Percentiles rank a stretch among this genome's conserved stretches.
Evolutionary conservation across 768 basidiomycete species (phyloP).

Genomic region (Tephrocybe sp.): DNA sequence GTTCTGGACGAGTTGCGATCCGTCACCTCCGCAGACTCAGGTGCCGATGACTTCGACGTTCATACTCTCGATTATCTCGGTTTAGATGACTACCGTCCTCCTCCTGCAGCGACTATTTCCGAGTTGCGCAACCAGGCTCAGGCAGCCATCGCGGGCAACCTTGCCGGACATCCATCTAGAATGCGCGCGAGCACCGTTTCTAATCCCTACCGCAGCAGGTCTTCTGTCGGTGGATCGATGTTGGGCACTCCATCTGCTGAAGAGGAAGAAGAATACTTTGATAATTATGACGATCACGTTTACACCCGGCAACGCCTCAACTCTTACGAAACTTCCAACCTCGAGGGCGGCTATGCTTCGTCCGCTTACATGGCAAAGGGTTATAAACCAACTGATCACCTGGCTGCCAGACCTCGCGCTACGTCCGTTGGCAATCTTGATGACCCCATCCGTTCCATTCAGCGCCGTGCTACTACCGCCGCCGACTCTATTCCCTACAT

Average conservation of each 20-base stretch:
- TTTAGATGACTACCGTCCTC: conserved; percentile 75
- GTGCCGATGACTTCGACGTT: conserved; percentile 86
- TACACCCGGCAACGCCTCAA: conserved; percentile 60
- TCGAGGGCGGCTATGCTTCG: conserved; percentile 53
- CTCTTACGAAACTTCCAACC: conserved; percentile 56
- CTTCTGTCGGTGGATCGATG: conserved; percentile 59
- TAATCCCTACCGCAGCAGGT: conserved; percentile 79
- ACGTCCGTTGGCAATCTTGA: conserved; percentile 89
- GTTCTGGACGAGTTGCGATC: conserved; percentile 82
- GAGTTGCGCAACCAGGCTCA: conserved; percentile 90
- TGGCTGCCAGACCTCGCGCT: conserved; percentile 71
- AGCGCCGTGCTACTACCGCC: conserved; percentile 59
- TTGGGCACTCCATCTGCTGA: conserved; percentile 67
- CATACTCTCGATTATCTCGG: conserved; percentile 97
- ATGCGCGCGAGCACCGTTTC: conserved; percentile 91
- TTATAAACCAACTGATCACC: conserved; percentile 74
- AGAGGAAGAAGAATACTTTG: conserved; percentile 75
- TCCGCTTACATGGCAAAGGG: conserved; percentile 68
- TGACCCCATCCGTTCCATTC: conserved; percentile 70
- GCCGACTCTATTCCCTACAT: conserved; percentile 59
- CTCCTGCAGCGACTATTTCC: conserved; percentile 85
- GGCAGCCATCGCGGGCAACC: conserved; percentile 83
- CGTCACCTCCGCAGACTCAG: conserved; percentile 75
- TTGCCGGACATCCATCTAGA: conserved; percentile 71
- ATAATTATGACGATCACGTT: conserved; percentile 53